A percentile compares a stretch with the other conserved stretches of the same genome.
phyloP scores from a whole-genome alignment of 2,329 filamentous ascomycete genomes.

The Aspergillus latus region DNA sequence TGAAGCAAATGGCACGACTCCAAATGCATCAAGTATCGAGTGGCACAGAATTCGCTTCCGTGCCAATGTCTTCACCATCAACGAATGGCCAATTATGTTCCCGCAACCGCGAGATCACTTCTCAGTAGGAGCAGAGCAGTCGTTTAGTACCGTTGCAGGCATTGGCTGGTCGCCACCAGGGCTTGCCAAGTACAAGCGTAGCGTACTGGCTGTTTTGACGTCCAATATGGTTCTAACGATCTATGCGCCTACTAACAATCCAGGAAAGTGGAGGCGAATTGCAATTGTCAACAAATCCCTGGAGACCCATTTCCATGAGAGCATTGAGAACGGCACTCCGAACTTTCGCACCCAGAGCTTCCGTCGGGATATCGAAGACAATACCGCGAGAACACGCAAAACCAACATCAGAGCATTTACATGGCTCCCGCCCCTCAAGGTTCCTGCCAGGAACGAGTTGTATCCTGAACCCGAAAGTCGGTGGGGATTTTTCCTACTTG shows the following conservation, averaged over 20 bases:
- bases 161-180: conserved; percentile 60
- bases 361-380: conserved; percentile 21
- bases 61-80: conserved; percentile 53
- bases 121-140: conserved; percentile 61
- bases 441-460: conserved; percentile 13
- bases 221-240: conserved; percentile 58
- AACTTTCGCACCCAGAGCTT: conserved; percentile 31
- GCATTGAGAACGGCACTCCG: conserved; percentile 22
- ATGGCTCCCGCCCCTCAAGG: conserved; percentile 39
- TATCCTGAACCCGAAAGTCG: conserved; percentile 24
- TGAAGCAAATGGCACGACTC: conserved; percentile 25
- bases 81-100: conserved; percentile 50
- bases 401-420: conserved; percentile 42
- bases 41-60: conserved; percentile 47
- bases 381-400: conserved; percentile 28
- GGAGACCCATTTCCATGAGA: conserved; percentile 38
- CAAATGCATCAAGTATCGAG: conserved; percentile 24
- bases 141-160: conserved; percentile 49
- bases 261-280: conserved; percentile 53
- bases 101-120: conserved; percentile 50
- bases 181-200: conserved; percentile 54
- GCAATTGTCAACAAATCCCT: conserved; percentile 55
- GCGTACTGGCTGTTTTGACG: conserved; percentile 56
- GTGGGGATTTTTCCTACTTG: conserved; percentile 39
- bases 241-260: conserved; percentile 52